These are phyloP conservation scores for Acacia confusa DNA, from an alignment of 306 rosid genomes.

Conservation along the genomic window DNA sequence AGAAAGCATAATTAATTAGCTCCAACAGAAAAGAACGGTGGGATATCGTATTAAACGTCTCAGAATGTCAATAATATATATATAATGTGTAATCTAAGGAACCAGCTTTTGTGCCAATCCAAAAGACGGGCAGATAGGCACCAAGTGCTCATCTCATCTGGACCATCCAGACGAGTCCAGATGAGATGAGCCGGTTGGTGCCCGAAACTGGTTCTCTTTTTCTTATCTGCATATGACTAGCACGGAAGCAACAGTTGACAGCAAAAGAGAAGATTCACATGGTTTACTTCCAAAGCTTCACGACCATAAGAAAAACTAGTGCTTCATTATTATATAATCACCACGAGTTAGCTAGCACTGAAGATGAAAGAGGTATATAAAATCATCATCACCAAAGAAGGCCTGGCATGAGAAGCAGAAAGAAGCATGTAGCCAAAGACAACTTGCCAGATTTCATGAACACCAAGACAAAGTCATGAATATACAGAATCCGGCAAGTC, in stretches of 20 bases:
- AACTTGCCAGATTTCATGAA: constrained; percentile 11
- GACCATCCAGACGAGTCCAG: too few species aligned
- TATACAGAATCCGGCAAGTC: constrained; percentile 18
- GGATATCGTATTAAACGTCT: too few species aligned
- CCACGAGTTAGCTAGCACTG: background rate
- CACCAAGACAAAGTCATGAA: background rate
- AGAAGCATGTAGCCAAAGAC: constrained; percentile 19
- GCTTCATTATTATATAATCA: background rate
- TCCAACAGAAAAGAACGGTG: background rate
- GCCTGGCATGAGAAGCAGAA: constrained; percentile 15
- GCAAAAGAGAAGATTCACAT: background rate
- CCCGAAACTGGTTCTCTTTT: too few species aligned
- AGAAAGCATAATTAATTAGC: too few species aligned
- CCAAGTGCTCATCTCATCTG: too few species aligned
- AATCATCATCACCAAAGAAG: background rate
- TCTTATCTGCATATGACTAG: background rate
- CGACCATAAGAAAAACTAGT: background rate
- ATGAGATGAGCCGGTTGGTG: too few species aligned
- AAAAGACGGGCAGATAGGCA: too few species aligned
- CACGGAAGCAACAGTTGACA: background rate
- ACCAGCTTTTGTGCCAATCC: too few species aligned
- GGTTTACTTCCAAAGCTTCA: background rate
- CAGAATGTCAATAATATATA: background rate
- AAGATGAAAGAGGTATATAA: background rate
- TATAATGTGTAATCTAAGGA: too few species aligned